Percentiles rank a stretch among this genome's conserved stretches.
Conservation (phyloP, 1,284 basidiomycete species). For the Cerioporus squamosus region DNA sequence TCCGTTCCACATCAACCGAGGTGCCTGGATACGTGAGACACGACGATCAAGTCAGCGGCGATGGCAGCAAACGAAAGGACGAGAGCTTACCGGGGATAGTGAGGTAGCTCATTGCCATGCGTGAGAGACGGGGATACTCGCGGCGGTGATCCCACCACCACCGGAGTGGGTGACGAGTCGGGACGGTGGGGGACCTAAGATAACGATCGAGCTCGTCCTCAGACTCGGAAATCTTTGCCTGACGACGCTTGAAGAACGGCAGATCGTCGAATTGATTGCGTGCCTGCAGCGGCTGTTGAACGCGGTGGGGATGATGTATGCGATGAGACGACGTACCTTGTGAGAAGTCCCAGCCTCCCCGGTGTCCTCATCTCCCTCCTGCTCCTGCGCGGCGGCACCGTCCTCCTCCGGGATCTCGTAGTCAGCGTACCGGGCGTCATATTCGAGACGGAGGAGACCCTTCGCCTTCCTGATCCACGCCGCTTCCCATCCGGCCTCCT, state of each 20-base stretch:
- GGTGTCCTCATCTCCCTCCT: no score
- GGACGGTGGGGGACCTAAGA: constrained; percentile 18
- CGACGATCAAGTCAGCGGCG: background rate
- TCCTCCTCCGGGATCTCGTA: no score
- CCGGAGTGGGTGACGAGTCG: constrained; percentile 23
- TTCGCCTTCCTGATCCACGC: constrained; percentile 12
- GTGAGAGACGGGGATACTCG: constrained; percentile 32
- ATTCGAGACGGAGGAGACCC: background rate
- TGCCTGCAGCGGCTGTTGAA: no score
- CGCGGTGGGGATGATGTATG: no score
- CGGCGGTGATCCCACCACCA: constrained; percentile 35
- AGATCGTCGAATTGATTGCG: no score
- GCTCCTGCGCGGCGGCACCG: no score
- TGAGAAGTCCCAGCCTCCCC: no score
- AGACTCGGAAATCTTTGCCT: background rate
- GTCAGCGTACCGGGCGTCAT: background rate
- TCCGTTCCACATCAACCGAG: constrained; percentile 35
- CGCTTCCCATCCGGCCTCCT: constrained; percentile 26
- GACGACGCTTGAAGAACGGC: background rate
- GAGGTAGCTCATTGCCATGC: constrained; percentile 37
- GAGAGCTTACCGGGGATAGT: constrained; percentile 37
- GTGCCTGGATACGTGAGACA: constrained; percentile 29
- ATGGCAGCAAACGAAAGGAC: background rate
- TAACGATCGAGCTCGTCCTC: constrained; percentile 31
- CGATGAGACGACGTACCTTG: no score